phyloP scores from a whole-genome alignment of 768 basidiomycete genomes.

The Lyophyllum semitale region DNA sequence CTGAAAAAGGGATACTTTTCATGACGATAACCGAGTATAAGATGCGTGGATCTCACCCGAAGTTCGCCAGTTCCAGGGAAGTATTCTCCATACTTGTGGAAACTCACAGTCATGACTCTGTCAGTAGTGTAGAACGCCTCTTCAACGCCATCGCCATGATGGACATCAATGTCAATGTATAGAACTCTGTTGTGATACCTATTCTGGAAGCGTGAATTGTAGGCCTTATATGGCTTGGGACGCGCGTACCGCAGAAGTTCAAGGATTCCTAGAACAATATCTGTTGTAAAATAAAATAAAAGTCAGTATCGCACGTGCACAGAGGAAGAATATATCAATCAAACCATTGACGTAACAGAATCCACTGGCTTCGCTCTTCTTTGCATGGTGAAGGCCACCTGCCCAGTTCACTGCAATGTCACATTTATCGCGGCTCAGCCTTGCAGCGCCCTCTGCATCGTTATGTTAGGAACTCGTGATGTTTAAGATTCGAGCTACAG shows the following conservation, averaged over 20 bases:
- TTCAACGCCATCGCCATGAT: slow-evolving; percentile 98
- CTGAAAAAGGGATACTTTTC: slow-evolving; percentile 42
- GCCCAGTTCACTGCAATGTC: slow-evolving; percentile 99
- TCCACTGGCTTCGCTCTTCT: slow-evolving; percentile 98
- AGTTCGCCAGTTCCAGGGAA: slow-evolving; percentile 99
- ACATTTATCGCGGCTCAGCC: slow-evolving; percentile 93
- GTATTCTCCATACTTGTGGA: slow-evolving; percentile 99
- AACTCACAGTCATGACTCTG: slow-evolving; percentile 96
- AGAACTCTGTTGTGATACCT: slow-evolving; percentile 94
- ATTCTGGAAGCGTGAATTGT: slow-evolving; percentile 3
- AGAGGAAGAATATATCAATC: slow-evolving; percentile 1
- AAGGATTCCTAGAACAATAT: slow-evolving; percentile 95
- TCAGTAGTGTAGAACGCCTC: slow-evolving; percentile 99
- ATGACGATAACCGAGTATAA: not conserved
- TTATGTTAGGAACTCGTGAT: slow-evolving; percentile 7
- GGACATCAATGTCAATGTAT: slow-evolving; percentile 98
- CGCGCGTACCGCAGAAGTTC: slow-evolving; percentile 78
- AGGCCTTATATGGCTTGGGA: not conserved
- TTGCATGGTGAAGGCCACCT: slow-evolving; percentile 96
- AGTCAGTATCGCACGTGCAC: not conserved
- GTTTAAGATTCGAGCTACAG: not conserved
- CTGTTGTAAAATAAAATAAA: slow-evolving; percentile 44
- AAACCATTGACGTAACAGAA: slow-evolving; percentile 98
- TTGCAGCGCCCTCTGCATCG: slow-evolving; percentile 90
- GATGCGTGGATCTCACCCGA: slow-evolving; percentile 51